Evolutionary conservation across 805 yeast genomes (phyloP).

Genomic region (Hermanozyma aechmeae): DNA sequence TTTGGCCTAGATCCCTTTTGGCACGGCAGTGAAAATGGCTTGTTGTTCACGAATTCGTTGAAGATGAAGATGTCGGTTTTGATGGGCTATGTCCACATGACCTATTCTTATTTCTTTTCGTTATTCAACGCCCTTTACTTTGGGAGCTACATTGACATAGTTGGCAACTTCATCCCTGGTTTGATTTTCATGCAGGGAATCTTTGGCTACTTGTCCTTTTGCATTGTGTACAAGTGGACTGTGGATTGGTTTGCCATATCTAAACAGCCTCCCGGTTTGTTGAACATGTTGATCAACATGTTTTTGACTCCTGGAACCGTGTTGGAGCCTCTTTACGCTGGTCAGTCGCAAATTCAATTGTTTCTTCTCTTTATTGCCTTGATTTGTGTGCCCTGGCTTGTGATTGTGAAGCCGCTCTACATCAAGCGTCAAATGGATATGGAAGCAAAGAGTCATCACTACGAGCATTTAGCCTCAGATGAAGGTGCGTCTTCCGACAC

Average conservation of each 20-base stretch:
- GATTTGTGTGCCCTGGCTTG: conserved; percentile 86
- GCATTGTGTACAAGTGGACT: conserved; percentile 89
- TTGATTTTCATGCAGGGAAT: conserved; percentile 92
- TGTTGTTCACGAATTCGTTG: conserved; percentile 87
- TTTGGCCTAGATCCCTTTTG: conserved; percentile 90
- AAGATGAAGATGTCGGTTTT: conserved; percentile 94
- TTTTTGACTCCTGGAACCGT: conserved; percentile 87
- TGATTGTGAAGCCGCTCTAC: conserved; percentile 74
- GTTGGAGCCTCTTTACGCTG: conserved; percentile 69
- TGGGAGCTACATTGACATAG: conserved; percentile 65
- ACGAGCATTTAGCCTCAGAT: not conserved
- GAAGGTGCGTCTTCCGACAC: conserved; percentile 1
- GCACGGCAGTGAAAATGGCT: conserved; percentile 94
- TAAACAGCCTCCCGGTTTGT: conserved; percentile 81
- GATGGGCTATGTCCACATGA: conserved; percentile 93
- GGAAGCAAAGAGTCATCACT: conserved; percentile 31
- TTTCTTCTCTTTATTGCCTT: conserved; percentile 67
- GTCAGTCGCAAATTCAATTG: conserved; percentile 73
- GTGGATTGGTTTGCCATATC: conserved; percentile 80
- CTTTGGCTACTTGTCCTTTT: conserved; percentile 81
- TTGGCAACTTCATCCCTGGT: conserved; percentile 93
- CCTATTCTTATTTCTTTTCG: conserved; percentile 80
- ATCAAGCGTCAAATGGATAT: conserved; percentile 48
- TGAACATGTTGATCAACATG: conserved; percentile 94
- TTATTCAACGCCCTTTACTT: conserved; percentile 68